A percentile compares a stretch with the other conserved stretches of the same genome.
Evolutionary conservation across 441 rosid genomes (phyloP).

Genomic region (Gossypium laxum): DNA sequence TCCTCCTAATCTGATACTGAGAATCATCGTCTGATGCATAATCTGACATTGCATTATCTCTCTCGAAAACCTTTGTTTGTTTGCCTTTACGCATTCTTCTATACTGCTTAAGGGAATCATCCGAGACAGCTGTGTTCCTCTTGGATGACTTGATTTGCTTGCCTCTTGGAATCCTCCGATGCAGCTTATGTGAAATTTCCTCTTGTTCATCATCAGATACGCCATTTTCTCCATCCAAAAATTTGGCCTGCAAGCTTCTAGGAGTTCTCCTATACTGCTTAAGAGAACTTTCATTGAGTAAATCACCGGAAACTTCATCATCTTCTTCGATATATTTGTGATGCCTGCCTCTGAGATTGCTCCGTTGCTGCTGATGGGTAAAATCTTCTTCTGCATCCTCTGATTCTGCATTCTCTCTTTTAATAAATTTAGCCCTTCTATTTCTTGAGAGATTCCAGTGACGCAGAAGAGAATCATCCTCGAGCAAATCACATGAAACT

Average conservation of each 20-base stretch:
- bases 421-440: slow-evolving; percentile 27
- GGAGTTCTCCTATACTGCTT: slow-evolving; percentile 27
- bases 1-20: slow-evolving; percentile 13
- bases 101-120: slow-evolving; percentile 27
- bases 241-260: slow-evolving; percentile 26
- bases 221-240: slow-evolving; percentile 22
- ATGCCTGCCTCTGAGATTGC: slow-evolving; percentile 24
- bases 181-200: slow-evolving; percentile 20
- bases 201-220: slow-evolving; percentile 30
- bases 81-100: slow-evolving; percentile 17
- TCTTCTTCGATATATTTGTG: slow-evolving; percentile 29
- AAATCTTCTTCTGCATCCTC: slow-evolving; percentile 27
- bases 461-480: slow-evolving; percentile 35
- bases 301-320: slow-evolving; percentile 35
- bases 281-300: slow-evolving; percentile 32
- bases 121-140: slow-evolving; percentile 41
- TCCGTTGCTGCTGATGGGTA: slow-evolving; percentile 20
- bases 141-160: slow-evolving; percentile 23
- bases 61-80: slow-evolving; percentile 9
- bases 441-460: slow-evolving; percentile 22
- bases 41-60: slow-evolving; percentile 21
- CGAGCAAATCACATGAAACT: slow-evolving; percentile 36
- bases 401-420: slow-evolving; percentile 25
- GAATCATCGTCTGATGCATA: slow-evolving; percentile 18
- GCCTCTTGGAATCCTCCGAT: slow-evolving; percentile 22